These are phyloP conservation scores for Penicillium psychrosexuale DNA, from an alignment of 2,329 filamentous ascomycete species.

Conservation along the genomic window DNA sequence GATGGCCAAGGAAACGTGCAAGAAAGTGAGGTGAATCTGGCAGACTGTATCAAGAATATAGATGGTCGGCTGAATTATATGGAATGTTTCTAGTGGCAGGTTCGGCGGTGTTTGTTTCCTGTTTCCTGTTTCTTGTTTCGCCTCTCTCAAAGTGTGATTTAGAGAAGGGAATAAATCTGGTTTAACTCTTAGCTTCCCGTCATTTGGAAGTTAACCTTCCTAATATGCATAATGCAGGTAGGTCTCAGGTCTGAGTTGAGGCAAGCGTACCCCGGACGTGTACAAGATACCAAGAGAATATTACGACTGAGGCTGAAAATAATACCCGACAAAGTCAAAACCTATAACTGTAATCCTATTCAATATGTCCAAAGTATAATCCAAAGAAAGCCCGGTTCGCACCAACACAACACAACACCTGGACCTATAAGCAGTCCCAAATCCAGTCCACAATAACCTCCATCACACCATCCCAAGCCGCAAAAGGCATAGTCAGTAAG, in stretches of 20 bases:
- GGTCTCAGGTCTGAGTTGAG: neutral
- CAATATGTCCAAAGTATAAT: neutral
- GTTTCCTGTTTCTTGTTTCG: neutral
- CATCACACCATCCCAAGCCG: neutral
- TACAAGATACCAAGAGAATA: neutral
- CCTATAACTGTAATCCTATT: neutral
- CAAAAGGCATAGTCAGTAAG: neutral
- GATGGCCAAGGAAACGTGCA: slow-evolving; percentile 11
- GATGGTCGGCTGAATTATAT: slow-evolving; percentile 20
- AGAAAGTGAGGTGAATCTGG: slow-evolving; percentile 17
- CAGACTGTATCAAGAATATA: slow-evolving; percentile 22
- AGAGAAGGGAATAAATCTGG: neutral
- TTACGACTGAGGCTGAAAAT: slow-evolving; percentile 15
- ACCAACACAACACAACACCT: neutral
- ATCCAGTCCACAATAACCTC: slow-evolving; percentile 1
- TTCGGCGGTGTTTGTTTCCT: neutral
- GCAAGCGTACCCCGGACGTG: neutral
- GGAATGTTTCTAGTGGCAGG: slow-evolving; percentile 19
- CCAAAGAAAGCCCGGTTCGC: slow-evolving; percentile 1
- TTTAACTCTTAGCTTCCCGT: neutral
- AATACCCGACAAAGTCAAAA: neutral
- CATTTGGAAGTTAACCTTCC: neutral
- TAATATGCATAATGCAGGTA: neutral
- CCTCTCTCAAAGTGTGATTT: neutral
- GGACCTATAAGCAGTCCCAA: neutral